Conservation (phyloP, 148 eudicot species). For the Camellia japonica region DNA sequence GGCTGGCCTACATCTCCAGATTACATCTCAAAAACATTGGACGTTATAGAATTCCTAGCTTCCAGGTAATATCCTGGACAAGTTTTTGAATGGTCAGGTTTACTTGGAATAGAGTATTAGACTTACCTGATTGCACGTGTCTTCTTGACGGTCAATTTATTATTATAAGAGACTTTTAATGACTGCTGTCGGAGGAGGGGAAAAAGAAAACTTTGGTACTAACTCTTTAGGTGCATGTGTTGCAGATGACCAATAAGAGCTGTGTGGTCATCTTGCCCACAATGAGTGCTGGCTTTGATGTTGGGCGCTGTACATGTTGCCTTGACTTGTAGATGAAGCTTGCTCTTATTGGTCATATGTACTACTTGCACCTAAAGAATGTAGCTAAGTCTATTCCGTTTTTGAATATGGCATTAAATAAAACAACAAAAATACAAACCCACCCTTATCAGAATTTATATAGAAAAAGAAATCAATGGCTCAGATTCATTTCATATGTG, state of each 20-base stretch:
- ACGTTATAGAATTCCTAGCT: constrained; percentile 65
- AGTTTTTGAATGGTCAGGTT: not conserved
- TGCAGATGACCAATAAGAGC: not conserved
- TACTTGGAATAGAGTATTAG: not conserved
- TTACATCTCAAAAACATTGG: constrained; percentile 49
- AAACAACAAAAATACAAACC: too few species aligned
- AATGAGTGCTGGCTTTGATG: not conserved
- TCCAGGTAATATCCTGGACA: constrained; percentile 43
- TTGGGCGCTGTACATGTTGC: not conserved
- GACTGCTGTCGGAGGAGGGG: too few species aligned
- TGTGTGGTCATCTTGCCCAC: not conserved
- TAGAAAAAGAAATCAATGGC: too few species aligned
- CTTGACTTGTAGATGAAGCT: not conserved
- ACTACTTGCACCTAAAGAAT: not conserved
- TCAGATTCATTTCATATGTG: too few species aligned
- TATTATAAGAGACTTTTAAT: too few species aligned
- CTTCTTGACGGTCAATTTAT: not conserved
- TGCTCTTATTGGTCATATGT: not conserved
- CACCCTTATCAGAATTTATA: too few species aligned
- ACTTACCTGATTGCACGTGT: not conserved
- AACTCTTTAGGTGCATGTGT: too few species aligned
- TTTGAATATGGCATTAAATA: too few species aligned
- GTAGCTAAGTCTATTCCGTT: not conserved
- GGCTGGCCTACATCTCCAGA: constrained; percentile 68
- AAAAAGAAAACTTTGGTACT: too few species aligned